phyloP scores from a whole-genome alignment of 2,329 filamentous ascomycete species.

The Epichloe brachyelytri region DNA sequence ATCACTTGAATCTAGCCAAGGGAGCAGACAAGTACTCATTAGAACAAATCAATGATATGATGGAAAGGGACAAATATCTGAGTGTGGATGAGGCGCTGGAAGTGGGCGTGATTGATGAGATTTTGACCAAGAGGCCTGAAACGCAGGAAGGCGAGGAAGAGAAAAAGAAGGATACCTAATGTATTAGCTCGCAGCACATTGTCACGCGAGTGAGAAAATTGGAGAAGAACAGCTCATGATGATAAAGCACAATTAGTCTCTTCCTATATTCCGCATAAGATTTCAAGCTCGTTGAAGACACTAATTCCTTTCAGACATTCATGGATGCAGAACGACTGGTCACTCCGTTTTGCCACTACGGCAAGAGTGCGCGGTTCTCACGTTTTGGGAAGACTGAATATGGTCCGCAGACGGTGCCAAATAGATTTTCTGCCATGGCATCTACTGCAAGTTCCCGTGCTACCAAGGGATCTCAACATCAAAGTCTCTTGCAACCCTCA shows the following conservation, averaged over 20 bases:
- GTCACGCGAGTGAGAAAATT: too few relatives aligned
- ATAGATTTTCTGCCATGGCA: too few relatives aligned
- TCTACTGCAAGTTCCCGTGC: not conserved
- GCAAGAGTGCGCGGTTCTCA: too few relatives aligned
- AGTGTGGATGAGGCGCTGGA: conserved; percentile 78
- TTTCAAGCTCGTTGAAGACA: too few relatives aligned
- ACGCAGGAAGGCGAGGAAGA: conserved; percentile 19
- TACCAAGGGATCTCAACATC: conserved; percentile 22
- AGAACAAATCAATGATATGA: conserved; percentile 80
- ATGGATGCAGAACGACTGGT: too few relatives aligned
- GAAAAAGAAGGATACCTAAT: conserved; percentile 1
- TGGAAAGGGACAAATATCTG: conserved; percentile 96
- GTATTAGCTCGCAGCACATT: not conserved
- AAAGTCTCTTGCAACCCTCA: conserved; percentile 39
- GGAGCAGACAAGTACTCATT: conserved; percentile 63
- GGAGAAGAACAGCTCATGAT: too few relatives aligned
- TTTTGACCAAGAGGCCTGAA: conserved; percentile 53
- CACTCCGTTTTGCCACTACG: too few relatives aligned
- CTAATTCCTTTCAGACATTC: too few relatives aligned
- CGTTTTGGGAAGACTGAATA: too few relatives aligned
- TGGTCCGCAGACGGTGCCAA: too few relatives aligned
- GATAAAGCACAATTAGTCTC: too few relatives aligned
- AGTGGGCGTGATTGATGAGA: conserved; percentile 84
- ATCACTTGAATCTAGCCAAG: conserved; percentile 68
- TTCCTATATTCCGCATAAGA: too few relatives aligned